Percentiles rank a stretch among this genome's conserved stretches.
Evolutionary conservation across 129 eudicot species (phyloP).

Genomic region (Smallanthus sonchifolius): DNA sequence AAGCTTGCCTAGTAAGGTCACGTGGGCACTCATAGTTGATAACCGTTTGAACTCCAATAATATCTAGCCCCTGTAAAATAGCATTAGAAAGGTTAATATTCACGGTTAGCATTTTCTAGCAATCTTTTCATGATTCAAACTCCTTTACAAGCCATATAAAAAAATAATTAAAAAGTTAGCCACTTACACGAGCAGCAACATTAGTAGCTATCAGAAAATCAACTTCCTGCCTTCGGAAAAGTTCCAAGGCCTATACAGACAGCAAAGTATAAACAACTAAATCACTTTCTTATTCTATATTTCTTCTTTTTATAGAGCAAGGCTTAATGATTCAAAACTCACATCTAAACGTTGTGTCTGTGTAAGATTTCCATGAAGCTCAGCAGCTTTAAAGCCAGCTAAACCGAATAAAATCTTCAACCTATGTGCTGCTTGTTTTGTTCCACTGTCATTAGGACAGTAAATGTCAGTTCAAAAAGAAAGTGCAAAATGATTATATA

Average conservation of each 20-base stretch:
- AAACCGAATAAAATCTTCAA: constrained; percentile 86
- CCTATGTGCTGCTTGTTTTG: constrained; percentile 89
- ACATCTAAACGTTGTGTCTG: constrained; percentile 95
- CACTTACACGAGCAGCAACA: constrained; percentile 93
- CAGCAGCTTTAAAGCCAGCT: constrained; percentile 93
- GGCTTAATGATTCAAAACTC: constrained; percentile 18
- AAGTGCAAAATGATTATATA: background rate
- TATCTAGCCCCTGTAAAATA: constrained; percentile 76
- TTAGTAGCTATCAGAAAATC: constrained; percentile 89
- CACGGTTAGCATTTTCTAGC: background rate
- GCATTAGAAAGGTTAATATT: background rate
- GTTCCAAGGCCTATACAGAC: constrained; percentile 66
- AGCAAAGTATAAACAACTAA: background rate
- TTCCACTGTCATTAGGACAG: constrained; percentile 53
- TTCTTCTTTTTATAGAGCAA: background rate
- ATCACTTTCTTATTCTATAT: background rate
- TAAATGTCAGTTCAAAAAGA: constrained; percentile 1
- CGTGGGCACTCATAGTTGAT: constrained; percentile 91
- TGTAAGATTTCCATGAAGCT: constrained; percentile 89
- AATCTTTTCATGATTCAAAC: background rate
- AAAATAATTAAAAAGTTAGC: background rate
- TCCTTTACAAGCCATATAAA: background rate
- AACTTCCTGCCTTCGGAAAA: constrained; percentile 74
- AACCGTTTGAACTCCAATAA: constrained; percentile 84
- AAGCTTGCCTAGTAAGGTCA: constrained; percentile 64